A percentile compares a stretch with the other conserved stretches of the same genome.
phyloP scores from a whole-genome alignment of 257 asterid species.

The Solanum tacnaense region DNA sequence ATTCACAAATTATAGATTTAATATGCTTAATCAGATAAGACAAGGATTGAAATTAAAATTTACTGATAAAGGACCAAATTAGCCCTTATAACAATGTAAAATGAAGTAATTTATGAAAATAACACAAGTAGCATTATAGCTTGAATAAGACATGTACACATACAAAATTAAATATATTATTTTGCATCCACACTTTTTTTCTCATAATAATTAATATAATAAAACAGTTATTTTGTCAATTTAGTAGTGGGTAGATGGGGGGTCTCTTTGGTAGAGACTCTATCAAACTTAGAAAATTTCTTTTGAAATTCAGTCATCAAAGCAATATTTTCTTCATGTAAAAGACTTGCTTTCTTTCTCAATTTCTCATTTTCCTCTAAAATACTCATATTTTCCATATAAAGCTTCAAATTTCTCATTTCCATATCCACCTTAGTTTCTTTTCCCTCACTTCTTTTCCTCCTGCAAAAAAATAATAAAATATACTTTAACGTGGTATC shows the following conservation, averaged over 20 bases:
- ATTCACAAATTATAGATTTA: background rate
- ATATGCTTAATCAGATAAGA: background rate
- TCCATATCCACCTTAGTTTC: conserved; percentile 21
- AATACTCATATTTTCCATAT: conserved; percentile 63
- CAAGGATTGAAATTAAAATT: background rate
- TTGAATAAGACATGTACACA: background rate
- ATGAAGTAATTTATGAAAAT: background rate
- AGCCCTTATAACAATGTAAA: background rate
- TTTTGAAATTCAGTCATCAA: conserved; percentile 35
- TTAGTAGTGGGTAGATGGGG: background rate
- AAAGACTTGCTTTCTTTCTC: conserved; percentile 45
- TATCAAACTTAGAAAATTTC: conserved; percentile 10
- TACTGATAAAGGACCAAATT: background rate
- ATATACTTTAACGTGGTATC: background rate
- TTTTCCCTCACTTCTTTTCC: conserved; percentile 19
- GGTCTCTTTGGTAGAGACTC: background rate
- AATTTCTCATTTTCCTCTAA: conserved; percentile 52
- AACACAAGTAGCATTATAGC: background rate
- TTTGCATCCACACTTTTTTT: background rate
- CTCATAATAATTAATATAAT: background rate
- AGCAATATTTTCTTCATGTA: conserved; percentile 58
- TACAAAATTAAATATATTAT: background rate
- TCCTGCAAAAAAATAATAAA: conserved; percentile 1
- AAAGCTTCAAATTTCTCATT: conserved; percentile 58
- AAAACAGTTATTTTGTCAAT: background rate